A percentile compares a stretch with the other conserved stretches of the same genome.
These are phyloP conservation scores for Bidens hawaiensis DNA, from an alignment of 140 eudicot species.

Conservation along the genomic window DNA sequence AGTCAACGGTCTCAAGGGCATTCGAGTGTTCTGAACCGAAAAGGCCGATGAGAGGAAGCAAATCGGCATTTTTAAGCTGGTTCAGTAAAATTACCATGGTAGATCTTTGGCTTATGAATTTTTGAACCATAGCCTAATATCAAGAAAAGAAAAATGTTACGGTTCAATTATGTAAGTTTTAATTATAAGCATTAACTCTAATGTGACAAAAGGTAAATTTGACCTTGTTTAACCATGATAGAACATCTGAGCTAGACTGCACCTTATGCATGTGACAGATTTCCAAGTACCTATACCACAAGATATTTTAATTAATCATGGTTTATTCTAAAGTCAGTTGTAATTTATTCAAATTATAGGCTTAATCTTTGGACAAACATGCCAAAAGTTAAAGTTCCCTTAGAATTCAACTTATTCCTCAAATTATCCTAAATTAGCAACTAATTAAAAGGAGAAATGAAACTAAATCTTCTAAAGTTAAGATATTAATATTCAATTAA, in stretches of 20 bases:
- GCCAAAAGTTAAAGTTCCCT: not conserved
- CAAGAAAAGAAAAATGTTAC: not conserved
- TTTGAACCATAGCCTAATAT: slow-evolving; percentile 40
- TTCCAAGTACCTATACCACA: slow-evolving; percentile 42
- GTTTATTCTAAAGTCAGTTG: too few relatives aligned
- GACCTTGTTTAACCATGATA: slow-evolving; percentile 48
- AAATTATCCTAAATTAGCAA: not conserved
- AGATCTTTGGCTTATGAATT: slow-evolving; percentile 32
- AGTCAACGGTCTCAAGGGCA: slow-evolving; percentile 34
- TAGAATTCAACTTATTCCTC: not conserved
- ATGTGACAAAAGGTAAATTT: not conserved
- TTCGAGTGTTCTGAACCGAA: slow-evolving; percentile 23
- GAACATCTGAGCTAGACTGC: slow-evolving; percentile 43
- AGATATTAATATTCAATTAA: too few relatives aligned
- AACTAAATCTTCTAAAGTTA: not conserved
- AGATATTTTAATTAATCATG: too few relatives aligned
- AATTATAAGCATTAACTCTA: not conserved
- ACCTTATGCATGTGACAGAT: slow-evolving; percentile 45
- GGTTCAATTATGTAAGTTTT: not conserved
- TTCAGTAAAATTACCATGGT: slow-evolving; percentile 33
- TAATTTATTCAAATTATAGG: too few relatives aligned
- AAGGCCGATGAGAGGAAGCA: slow-evolving; percentile 43
- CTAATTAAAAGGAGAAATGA: not conserved
- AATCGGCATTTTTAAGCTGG: slow-evolving; percentile 41
- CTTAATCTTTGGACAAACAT: too few relatives aligned